Evolutionary conservation across 306 rosid genomes (phyloP).

Genomic region (Cucurbita ficifolia): DNA sequence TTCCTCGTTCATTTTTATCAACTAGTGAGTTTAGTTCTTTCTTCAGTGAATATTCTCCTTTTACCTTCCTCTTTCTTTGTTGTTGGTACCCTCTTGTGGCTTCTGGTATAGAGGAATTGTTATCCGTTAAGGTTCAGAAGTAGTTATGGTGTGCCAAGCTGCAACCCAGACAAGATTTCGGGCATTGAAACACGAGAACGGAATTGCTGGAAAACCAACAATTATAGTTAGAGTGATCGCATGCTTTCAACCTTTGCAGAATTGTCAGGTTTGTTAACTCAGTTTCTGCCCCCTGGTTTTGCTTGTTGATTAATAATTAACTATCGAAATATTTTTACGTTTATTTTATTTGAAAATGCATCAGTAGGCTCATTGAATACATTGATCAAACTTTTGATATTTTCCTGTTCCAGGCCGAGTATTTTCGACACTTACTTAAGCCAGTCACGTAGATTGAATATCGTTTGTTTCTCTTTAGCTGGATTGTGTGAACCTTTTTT

Average conservation of each 20-base stretch:
- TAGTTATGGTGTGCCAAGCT: slow-evolving; percentile 96
- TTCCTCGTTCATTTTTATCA: not conserved
- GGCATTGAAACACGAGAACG: slow-evolving; percentile 75
- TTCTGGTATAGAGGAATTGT: slow-evolving; percentile 3
- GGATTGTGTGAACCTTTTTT: slow-evolving; percentile 26
- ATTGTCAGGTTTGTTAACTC: slow-evolving; percentile 64
- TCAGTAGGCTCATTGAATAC: not conserved
- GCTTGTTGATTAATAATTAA: not conserved
- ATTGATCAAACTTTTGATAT: not conserved
- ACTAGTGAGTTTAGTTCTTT: not conserved
- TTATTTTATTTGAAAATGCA: not conserved
- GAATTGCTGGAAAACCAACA: slow-evolving; percentile 63
- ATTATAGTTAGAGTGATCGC: slow-evolving; percentile 85
- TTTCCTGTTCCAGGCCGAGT: slow-evolving; percentile 54
- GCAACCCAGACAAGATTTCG: slow-evolving; percentile 81
- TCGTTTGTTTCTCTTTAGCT: slow-evolving; percentile 16
- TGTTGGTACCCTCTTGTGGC: not conserved
- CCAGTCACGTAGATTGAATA: slow-evolving; percentile 64
- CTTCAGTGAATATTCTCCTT: slow-evolving; percentile 1
- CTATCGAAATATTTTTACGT: not conserved
- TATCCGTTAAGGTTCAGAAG: slow-evolving; percentile 35
- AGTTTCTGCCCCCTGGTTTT: not conserved
- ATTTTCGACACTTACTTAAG: slow-evolving; percentile 79
- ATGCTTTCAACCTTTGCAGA: slow-evolving; percentile 82
- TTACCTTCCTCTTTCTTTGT: not conserved